Base-by-base conservation (phyloP, 2,329 filamentous ascomycete species). In the Ploettnerulaceae sp. region DNA sequence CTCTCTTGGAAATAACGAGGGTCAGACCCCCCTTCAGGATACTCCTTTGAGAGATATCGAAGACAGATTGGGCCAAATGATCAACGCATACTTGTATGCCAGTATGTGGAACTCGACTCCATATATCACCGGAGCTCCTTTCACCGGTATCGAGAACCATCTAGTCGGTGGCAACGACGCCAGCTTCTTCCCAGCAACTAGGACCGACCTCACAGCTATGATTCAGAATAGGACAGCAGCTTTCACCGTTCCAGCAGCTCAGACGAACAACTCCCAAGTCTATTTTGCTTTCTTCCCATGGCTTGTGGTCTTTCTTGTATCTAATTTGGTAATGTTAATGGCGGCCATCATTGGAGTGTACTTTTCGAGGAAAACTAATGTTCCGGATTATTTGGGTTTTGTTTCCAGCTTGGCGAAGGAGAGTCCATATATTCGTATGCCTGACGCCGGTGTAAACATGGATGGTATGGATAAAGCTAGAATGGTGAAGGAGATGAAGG, bases 381-480 rank as follows among this genome's bases (percentile, higher is more conserved):
- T 56, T 1, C 54, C 55, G 2, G 56, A 58, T 32, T 57, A 55
- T 40, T 22, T 58, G 32, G 56, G 54, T 1, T 59, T 48, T 41
- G 51, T 57, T 3, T 47, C 44, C 7, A 51, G 52, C 45, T 37
- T 58, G 42, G 52, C 56, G 15, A 57, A 57, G 18, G 51, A 59
- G 33, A 57, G 52, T 44, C 44, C 47, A 8, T 58, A 51, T 33
- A 55, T 57, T 12, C 39, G 48, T 17, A 57, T 59, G 55, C 57
- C 55, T 14, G 55, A 57, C 49, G 53, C 47, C 4, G 57, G 53
- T 7, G 46, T 55, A 1, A 59, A 59, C 49, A 54, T 57, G 55
- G 53, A 59, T 49, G 55, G 53, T 7, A 55, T 59, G 53, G 53
- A 54, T 37, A 55, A 55, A 29, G 53, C 55, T n/a, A 52, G 49